Conservation (phyloP, 768 basidiomycete genomes). For the Podaxis mareebaensis region DNA sequence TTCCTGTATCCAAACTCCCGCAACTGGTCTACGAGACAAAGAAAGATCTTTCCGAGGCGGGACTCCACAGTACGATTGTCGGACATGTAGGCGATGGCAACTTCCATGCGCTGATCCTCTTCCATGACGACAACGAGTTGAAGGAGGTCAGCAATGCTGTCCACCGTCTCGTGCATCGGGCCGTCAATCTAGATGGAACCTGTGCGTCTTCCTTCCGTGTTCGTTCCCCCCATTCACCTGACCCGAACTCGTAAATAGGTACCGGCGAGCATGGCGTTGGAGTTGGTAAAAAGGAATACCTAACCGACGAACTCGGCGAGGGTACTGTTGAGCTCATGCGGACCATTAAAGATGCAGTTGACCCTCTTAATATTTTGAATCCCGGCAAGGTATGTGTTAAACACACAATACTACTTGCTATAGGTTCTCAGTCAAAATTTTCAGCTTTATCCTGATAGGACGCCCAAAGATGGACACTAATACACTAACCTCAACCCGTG, state of each 20-base stretch:
- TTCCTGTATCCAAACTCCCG: constrained; percentile 70
- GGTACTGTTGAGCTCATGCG: constrained; percentile 86
- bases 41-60: constrained; percentile 63
- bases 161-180: constrained; percentile 71
- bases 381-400: constrained; percentile 64
- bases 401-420: constrained; percentile 10
- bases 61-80: constrained; percentile 67
- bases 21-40: constrained; percentile 78
- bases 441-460: constrained; percentile 36
- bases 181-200: constrained; percentile 73
- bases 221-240: background rate
- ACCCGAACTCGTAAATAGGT: constrained; percentile 38
- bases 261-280: constrained; percentile 91
- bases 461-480: constrained; percentile 11
- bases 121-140: constrained; percentile 60
- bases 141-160: constrained; percentile 56
- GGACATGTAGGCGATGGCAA: constrained; percentile 81
- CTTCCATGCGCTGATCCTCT: constrained; percentile 57
- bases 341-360: constrained; percentile 76
- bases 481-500: background rate
- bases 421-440: constrained; percentile 9
- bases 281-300: constrained; percentile 82
- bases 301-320: constrained; percentile 78
- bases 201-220: constrained; percentile 43
- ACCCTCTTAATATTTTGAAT: constrained; percentile 82